Evolutionary conservation across 108 stramenopile species (phyloP).

Genomic region (Epithemia pelagica): DNA sequence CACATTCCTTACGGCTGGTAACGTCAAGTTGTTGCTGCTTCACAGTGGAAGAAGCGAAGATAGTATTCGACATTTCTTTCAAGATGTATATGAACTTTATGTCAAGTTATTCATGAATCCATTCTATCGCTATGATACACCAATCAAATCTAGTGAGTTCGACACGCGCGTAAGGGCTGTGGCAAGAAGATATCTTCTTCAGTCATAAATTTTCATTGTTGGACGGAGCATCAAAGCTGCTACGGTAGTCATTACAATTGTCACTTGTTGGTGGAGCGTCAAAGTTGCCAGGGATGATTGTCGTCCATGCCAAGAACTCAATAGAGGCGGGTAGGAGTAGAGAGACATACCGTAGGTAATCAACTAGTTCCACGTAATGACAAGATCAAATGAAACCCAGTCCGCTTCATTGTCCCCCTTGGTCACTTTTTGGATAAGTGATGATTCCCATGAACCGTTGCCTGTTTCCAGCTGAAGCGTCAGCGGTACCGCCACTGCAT

Average conservation of each 20-base stretch:
- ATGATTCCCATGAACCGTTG: slow-evolving; percentile 79
- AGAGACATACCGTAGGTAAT: too few species aligned
- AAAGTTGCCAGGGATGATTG: too few species aligned
- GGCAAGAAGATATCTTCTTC: slow-evolving; percentile 57
- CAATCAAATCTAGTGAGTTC: slow-evolving; percentile 80
- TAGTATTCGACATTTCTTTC: slow-evolving; percentile 82
- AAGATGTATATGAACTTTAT: slow-evolving; percentile 89
- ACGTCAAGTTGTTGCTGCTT: slow-evolving; percentile 87
- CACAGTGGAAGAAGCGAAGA: slow-evolving; percentile 82
- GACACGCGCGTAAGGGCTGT: slow-evolving; percentile 73
- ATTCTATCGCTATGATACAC: slow-evolving; percentile 88
- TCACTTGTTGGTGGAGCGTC: too few species aligned
- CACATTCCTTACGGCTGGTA: slow-evolving; percentile 85
- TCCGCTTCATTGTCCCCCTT: slow-evolving; percentile 22
- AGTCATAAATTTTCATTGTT: too few species aligned
- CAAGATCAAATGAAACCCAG: slow-evolving; percentile 27
- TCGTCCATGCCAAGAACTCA: too few species aligned
- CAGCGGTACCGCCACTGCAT: slow-evolving; percentile 42
- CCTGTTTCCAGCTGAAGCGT: slow-evolving; percentile 68
- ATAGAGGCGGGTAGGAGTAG: too few species aligned
- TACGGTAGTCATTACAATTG: too few species aligned
- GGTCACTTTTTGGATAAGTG: slow-evolving; percentile 30
- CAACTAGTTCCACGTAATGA: slow-evolving; percentile 20
- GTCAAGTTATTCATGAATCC: slow-evolving; percentile 96
- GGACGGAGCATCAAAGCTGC: too few species aligned